Evolutionary conservation across 2,329 filamentous ascomycete genomes (phyloP), one percentile per base, ranked within the genome.

Genomic region (Didymosphaeria variabile): DNA sequence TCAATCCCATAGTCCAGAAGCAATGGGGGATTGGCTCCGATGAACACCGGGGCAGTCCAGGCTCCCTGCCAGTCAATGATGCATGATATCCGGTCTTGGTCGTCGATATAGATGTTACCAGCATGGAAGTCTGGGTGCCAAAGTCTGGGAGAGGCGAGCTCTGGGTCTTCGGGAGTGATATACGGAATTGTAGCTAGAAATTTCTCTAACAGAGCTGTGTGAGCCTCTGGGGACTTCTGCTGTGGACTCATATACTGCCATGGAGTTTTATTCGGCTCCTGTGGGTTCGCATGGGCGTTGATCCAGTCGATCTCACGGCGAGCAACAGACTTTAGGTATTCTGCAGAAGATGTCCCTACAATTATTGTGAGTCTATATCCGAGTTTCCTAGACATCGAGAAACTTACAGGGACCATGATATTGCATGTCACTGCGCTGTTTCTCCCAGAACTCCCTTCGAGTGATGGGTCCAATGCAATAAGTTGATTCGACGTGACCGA

Each of bases 301-400:
- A 78, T 68, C 67, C 73, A 77, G 15, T 72, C 63, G 26, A 75
- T 73, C 63, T 79, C 77, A 59, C 74, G 72, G 32, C 63, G 55
- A 59, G 72, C 76, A 51, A 79, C 59, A 38, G 77, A 68, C 50
- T 69, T 31, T 10, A 72, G 60, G 50, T 73, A 73, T 44, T 69
- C 61, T 59, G 36, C 47, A 38, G 69, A 57, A 60, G 69, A 68
- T 61, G 40, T 60, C 69, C 71, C 71, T 74, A 56, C 47, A 49
- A 49, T 32, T 6, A 31, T 31, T 26, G n/a, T 1, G 57, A 57
- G 49, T 17, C 56, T 44, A 58, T 63, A 49, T 31, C 46, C 26
- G 23, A 67, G 61, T 58, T 34, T 52, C 57, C 50, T 32, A 31
- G 46, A 31, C 29, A 6, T 49, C 23, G 8, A 47, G 46, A 63